These are phyloP conservation scores for Nicotiana tabacum DNA, from an alignment of 257 asterid species.

Conservation along the genomic window DNA sequence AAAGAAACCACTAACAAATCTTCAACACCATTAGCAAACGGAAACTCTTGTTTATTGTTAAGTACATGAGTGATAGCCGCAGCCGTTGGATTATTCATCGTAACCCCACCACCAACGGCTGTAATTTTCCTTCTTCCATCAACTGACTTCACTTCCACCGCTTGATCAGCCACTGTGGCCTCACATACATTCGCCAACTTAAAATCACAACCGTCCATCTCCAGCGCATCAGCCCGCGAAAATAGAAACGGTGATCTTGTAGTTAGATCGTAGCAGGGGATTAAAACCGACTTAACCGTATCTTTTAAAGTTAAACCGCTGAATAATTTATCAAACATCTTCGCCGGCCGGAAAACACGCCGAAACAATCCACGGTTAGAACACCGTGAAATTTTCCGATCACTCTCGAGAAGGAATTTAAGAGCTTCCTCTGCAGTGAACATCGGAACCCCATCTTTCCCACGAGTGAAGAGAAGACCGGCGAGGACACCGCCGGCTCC, in stretches of 20 bases:
- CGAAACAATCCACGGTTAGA: conserved; percentile 22
- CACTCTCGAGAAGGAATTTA: conserved; percentile 30
- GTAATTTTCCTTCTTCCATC: conserved; percentile 54
- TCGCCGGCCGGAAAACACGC: conserved; percentile 14
- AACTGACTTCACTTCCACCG: conserved; percentile 42
- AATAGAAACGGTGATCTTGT: conserved; percentile 64
- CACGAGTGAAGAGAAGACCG: conserved; percentile 50
- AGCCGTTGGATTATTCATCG: conserved; percentile 76
- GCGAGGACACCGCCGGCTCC: conserved; percentile 73
- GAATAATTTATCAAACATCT: conserved; percentile 24
- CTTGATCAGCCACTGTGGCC: conserved; percentile 41
- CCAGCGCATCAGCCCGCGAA: conserved; percentile 81
- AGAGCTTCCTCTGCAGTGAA: conserved; percentile 53
- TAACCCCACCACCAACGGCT: conserved; percentile 62
- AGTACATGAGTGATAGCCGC: conserved; percentile 84
- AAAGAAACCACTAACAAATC: conserved; percentile 62
- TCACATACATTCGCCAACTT: conserved; percentile 46
- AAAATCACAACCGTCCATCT: conserved; percentile 75
- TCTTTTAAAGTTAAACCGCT: conserved; percentile 46
- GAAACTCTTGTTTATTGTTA: conserved; percentile 77
- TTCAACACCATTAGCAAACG: conserved; percentile 51
- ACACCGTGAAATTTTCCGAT: conserved; percentile 22
- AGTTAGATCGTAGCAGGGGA: conserved; percentile 81
- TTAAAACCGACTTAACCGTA: conserved; percentile 55
- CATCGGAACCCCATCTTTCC: conserved; percentile 40